Percentiles rank a stretch among this genome's conserved stretches.
phyloP scores from a whole-genome alignment of 805 yeast genomes.

The Candida krabiensis region DNA sequence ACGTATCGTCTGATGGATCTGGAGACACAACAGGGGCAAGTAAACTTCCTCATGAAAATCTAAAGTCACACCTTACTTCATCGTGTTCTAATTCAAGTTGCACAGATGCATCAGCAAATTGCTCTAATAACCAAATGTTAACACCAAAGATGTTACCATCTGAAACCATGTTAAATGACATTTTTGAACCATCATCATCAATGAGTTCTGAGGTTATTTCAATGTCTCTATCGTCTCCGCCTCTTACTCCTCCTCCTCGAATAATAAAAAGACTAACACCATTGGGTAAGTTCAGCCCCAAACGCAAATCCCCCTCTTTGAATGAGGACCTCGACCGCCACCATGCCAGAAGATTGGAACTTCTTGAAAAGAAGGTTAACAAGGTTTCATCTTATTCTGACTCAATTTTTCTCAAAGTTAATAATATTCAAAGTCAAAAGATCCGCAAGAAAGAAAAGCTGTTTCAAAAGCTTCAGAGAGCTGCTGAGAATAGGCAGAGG shows the following conservation, averaged over 20 bases:
- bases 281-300: constrained; percentile 22
- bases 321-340: constrained; percentile 20
- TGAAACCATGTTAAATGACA: not conserved
- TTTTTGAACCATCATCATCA: not conserved
- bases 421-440: constrained; percentile 5
- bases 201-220: constrained; percentile 9
- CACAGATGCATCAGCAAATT: too few species aligned
- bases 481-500: constrained; percentile 15
- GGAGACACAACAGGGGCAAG: constrained; percentile 1
- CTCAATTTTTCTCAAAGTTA: constrained; percentile 8
- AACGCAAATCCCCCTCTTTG: constrained; percentile 12
- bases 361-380: constrained; percentile 11
- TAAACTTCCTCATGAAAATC: too few species aligned
- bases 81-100: too few species aligned
- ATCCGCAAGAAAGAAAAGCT: constrained; percentile 9
- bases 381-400: constrained; percentile 12
- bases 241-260: constrained; percentile 26
- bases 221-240: constrained; percentile 18
- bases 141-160: not conserved
- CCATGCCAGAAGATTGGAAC: constrained; percentile 16
- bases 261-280: constrained; percentile 25
- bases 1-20: constrained; percentile 5
- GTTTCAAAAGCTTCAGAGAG: constrained; percentile 14
- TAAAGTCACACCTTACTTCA: too few species aligned
- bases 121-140: too few species aligned